Base-by-base conservation (phyloP, 129 eudicot species). In the Chrysanthemum makinoi region DNA sequence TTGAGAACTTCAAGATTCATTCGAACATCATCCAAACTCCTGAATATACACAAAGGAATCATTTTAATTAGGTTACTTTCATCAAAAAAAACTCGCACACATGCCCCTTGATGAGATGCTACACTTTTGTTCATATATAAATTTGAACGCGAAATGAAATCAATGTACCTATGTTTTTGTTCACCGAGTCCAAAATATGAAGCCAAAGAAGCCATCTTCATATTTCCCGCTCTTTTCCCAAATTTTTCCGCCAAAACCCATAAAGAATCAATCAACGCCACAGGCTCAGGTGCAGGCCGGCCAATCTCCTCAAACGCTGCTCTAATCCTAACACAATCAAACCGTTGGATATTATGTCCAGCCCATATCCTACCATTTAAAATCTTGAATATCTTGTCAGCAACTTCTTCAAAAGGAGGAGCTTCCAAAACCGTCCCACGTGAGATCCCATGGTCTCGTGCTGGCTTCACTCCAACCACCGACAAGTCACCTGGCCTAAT, bases 191-290 rank as follows among this genome's bases (percentile, higher is more conserved):
- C 97, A 77, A 94, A 94, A 78, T 94, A 94, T 54, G 78, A 14
- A 30, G 97, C 98, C 73, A 94, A 86, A 12, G 95, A 75, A 69
- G 98, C 98, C 98, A 94, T 94, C 95, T 94, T 94, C 97, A 94
- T 94, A 62, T 94, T 75, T 54, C 98, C 97, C 64, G 97, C 97
- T 84, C 98, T 84, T 77, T 66, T 94, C 7, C 98, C 98, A 70
- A 94, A 94, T 73, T 86, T 94, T 65, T 89, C 84, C 2, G 87
- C 66, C 65, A 94, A 78, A 46, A 94, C 88, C 22, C 93, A 87
- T 75, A 94, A 79, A 2, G 98, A 89, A 82, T 94, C 98, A 28
- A 94, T 89, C 74, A 87, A 75, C 35, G 87, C 98, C 24, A 82
- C 86, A 2, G 98, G 95, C 64, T 76, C 85, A 9, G 98, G 98